Percentiles rank a stretch among this genome's conserved stretches.
Evolutionary conservation across 441 rosid species (phyloP).

Genomic region (Aleurites moluccanus): DNA sequence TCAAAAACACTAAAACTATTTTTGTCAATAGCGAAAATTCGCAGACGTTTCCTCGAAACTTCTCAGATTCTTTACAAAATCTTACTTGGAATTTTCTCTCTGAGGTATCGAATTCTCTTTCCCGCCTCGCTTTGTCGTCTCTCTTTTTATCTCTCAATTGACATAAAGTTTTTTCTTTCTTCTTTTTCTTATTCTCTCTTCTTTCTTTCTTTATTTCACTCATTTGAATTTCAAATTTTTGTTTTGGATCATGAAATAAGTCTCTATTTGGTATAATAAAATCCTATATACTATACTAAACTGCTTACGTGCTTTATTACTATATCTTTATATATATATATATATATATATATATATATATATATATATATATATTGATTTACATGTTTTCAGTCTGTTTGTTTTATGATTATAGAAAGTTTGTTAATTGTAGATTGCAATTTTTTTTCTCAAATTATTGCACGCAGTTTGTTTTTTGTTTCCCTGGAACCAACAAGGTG

Average conservation of each 20-base stretch:
- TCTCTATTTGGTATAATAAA: slow-evolving; percentile 1
- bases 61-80: slow-evolving; percentile 21
- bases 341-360: background rate
- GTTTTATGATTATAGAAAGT: background rate
- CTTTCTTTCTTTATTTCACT: background rate
- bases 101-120: slow-evolving; percentile 22
- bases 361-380: background rate
- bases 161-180: background rate
- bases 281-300: background rate
- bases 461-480: slow-evolving; percentile 2
- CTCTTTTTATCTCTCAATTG: background rate
- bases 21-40: slow-evolving; percentile 33
- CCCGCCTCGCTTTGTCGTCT: slow-evolving; percentile 26
- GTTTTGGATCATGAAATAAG: background rate
- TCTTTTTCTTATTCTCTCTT: slow-evolving; percentile 3
- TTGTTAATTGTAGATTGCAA: background rate
- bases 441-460: background rate
- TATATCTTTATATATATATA: background rate
- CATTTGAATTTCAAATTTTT: background rate
- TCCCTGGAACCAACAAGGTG: slow-evolving; percentile 21
- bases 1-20: background rate
- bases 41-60: slow-evolving; percentile 36
- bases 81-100: background rate
- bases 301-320: background rate
- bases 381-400: background rate